Conservation (phyloP, 2,329 filamentous ascomycete genomes). For the Diaporthe batatas region DNA sequence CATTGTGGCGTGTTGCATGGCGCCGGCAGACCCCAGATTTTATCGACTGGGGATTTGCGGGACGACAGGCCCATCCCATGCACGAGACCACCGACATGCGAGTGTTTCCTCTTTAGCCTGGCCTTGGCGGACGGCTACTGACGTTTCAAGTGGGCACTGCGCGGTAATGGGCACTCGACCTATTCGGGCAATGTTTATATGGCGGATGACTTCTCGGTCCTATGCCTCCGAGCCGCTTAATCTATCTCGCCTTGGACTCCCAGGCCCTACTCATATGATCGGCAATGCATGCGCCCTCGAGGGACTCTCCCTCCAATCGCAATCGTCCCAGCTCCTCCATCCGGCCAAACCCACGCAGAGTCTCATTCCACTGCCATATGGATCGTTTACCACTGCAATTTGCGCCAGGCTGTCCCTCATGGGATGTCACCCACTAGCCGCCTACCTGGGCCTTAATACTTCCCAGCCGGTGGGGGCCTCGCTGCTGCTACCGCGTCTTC, state of each 20-base stretch:
- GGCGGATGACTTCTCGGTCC: conserved; percentile 39
- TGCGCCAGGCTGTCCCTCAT: conserved; percentile 16
- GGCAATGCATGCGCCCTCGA: conserved; percentile 27
- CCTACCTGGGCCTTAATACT: background rate
- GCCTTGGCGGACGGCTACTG: conserved; percentile 24
- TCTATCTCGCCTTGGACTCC: conserved; percentile 33
- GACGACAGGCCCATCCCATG: conserved; percentile 22
- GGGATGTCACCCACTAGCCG: conserved; percentile 24
- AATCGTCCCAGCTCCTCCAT: conserved; percentile 10
- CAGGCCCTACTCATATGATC: conserved; percentile 17
- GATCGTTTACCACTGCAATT: conserved; percentile 27
- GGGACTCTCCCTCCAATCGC: conserved; percentile 29
- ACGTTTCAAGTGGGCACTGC: conserved; percentile 36
- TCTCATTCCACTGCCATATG: conserved; percentile 27
- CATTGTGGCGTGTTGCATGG: conserved; percentile 28
- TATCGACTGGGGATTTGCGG: background rate
- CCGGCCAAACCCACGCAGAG: conserved; percentile 5
- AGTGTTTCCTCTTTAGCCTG: conserved; percentile 15
- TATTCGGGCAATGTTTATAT: conserved; percentile 36
- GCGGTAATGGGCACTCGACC: conserved; percentile 18
- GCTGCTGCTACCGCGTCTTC: conserved; percentile 8
- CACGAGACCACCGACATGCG: conserved; percentile 1
- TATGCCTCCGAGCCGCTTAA: conserved; percentile 39
- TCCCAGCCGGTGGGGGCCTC: background rate
- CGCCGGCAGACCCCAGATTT: conserved; percentile 32